These are phyloP conservation scores for Fragilariopsis cylindrus DNA, from an alignment of 108 stramenopile species.

Conservation along the genomic window DNA sequence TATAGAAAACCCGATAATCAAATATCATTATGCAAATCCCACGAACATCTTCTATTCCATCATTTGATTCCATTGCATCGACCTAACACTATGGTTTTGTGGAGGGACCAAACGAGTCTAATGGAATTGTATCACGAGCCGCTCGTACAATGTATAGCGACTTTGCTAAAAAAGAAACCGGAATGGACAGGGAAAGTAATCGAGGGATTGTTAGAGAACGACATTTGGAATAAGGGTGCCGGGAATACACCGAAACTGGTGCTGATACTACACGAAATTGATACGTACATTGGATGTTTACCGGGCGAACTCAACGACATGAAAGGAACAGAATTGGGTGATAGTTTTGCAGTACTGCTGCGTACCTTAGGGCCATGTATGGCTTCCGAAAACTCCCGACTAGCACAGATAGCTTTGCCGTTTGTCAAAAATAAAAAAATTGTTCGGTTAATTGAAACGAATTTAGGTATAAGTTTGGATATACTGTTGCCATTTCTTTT, in stretches of 20 bases:
- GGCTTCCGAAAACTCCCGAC: conserved; percentile 77
- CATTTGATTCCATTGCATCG: conserved; percentile 76
- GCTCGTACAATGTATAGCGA: conserved; percentile 68
- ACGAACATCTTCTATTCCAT: conserved; percentile 57
- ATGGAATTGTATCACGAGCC: conserved; percentile 80
- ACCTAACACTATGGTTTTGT: conserved; percentile 80
- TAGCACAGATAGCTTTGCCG: conserved; percentile 72
- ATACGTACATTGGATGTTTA: conserved; percentile 63
- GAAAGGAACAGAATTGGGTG: conserved; percentile 27
- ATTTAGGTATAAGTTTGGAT: conserved; percentile 38
- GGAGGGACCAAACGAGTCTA: conserved; percentile 82
- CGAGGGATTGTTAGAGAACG: conserved; percentile 59
- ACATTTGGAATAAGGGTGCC: conserved; percentile 63
- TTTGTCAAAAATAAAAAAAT: conserved; percentile 67
- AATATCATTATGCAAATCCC: conserved; percentile 15
- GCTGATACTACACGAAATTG: conserved; percentile 79
- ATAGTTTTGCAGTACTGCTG: conserved; percentile 14
- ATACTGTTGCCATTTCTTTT: conserved; percentile 63
- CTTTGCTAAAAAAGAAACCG: conserved; percentile 46
- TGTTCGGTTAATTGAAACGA: conserved; percentile 32
- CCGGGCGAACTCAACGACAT: conserved; percentile 18
- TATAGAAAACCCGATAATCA: neutral
- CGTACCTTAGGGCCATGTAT: conserved; percentile 59
- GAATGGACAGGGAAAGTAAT: conserved; percentile 48
- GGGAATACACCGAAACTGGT: conserved; percentile 81